Conservation (phyloP, 148 eudicot genomes). For the Beta vulgaris region DNA sequence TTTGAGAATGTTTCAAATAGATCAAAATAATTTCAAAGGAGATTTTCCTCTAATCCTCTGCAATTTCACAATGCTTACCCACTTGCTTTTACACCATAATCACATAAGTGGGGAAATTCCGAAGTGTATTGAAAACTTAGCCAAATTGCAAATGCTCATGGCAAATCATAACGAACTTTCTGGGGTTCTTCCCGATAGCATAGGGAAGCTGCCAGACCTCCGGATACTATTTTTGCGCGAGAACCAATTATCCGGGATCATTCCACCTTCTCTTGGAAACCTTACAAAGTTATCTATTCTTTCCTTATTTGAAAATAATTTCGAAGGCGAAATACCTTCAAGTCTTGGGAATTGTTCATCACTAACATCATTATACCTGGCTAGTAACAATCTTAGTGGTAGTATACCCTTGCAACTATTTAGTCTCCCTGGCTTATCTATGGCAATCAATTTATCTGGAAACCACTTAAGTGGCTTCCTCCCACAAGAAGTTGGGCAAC, state of each 20-base stretch:
- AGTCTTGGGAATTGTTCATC: conserved; percentile 32
- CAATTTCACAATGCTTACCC: conserved; percentile 34
- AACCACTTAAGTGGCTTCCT: conserved; percentile 37
- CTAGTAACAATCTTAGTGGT: conserved; percentile 32
- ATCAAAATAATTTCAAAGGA: conserved; percentile 33
- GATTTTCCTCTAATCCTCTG: conserved; percentile 28
- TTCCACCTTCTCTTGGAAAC: conserved; percentile 40
- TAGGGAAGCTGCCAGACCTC: conserved; percentile 24
- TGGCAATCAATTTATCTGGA: conserved; percentile 6
- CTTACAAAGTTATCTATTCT: conserved; percentile 18
- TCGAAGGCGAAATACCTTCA: conserved; percentile 37
- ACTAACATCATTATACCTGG: conserved; percentile 24
- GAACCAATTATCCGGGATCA: conserved; percentile 33
- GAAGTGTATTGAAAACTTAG: conserved; percentile 27
- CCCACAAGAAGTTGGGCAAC: conserved; percentile 30
- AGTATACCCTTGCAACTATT: conserved; percentile 36
- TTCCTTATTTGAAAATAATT: conserved; percentile 18
- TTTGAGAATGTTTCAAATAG: conserved; percentile 9
- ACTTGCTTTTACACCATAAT: conserved; percentile 8
- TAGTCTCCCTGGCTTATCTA: conserved; percentile 12
- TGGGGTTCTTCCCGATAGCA: conserved; percentile 33
- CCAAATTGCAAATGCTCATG: conserved; percentile 10
- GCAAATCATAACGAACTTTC: conserved; percentile 18
- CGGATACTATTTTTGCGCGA: background rate
- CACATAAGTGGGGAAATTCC: conserved; percentile 35